Evolutionary conservation across 1,139 yeast genomes (phyloP).

Genomic region (Pneumocystis oryctolagi): DNA sequence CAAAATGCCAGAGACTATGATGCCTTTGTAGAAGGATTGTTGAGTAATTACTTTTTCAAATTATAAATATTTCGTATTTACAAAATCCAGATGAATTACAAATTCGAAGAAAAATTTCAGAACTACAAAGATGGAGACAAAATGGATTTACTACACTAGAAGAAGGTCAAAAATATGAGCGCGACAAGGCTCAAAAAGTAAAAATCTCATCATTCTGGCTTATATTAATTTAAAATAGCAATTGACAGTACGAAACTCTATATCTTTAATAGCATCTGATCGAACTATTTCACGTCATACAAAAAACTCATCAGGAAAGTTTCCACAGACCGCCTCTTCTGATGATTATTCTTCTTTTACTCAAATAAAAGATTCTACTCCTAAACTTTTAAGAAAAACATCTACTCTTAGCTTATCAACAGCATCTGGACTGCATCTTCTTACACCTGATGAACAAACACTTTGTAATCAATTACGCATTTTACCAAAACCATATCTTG

Average conservation of each 20-base stretch:
- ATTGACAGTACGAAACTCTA: neutral
- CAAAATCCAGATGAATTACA: slow-evolving; percentile 40
- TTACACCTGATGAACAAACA: slow-evolving; percentile 73
- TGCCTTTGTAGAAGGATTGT: slow-evolving; percentile 52
- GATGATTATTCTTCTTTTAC: neutral
- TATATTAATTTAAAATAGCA: neutral
- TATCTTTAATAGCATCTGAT: neutral
- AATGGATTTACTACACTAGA: slow-evolving; percentile 78
- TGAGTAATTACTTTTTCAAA: slow-evolving; percentile 22
- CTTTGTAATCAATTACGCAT: slow-evolving; percentile 73
- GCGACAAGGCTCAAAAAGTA: slow-evolving; percentile 46
- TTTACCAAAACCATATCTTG: slow-evolving; percentile 83
- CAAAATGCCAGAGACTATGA: slow-evolving; percentile 72
- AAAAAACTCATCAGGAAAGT: neutral
- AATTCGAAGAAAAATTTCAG: slow-evolving; percentile 68
- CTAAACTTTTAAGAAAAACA: slow-evolving; percentile 6
- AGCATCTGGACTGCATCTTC: slow-evolving; percentile 66
- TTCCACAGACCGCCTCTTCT: neutral
- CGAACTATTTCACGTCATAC: neutral
- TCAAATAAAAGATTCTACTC: neutral
- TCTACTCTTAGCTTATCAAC: slow-evolving; percentile 53
- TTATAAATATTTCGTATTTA: neutral
- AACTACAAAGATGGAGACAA: slow-evolving; percentile 82
- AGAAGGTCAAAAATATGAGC: slow-evolving; percentile 72
- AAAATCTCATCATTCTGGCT: slow-evolving; percentile 18